These are phyloP conservation scores for Cyclocybe aegerita DNA, from an alignment of 768 basidiomycete species.

Conservation along the genomic window DNA sequence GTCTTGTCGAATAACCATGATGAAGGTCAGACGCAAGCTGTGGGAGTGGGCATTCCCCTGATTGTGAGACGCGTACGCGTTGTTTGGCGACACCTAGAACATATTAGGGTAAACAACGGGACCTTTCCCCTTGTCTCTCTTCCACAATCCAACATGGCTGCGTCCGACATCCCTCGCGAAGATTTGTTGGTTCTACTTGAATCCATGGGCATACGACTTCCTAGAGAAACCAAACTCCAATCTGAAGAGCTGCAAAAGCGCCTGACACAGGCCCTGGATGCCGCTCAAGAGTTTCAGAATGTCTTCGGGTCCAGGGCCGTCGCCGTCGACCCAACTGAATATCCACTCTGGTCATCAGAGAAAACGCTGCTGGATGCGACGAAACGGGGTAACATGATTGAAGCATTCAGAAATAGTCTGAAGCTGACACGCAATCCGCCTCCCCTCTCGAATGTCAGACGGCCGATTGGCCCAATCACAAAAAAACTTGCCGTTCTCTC, in stretches of 20 bases:
- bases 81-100: too few species aligned
- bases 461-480: slow-evolving; percentile 40
- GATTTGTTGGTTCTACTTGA: slow-evolving; percentile 24
- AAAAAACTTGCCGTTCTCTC: slow-evolving; percentile 32
- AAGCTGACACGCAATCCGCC: slow-evolving; percentile 8
- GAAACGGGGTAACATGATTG: slow-evolving; percentile 16
- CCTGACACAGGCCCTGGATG: slow-evolving; percentile 21
- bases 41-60: too few species aligned
- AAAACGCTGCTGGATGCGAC: slow-evolving; percentile 17
- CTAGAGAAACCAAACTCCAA: slow-evolving; percentile 26
- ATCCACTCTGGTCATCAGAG: slow-evolving; percentile 14
- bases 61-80: too few species aligned
- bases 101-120: too few species aligned
- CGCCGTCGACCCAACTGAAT: slow-evolving; percentile 7
- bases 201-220: slow-evolving; percentile 26
- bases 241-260: slow-evolving; percentile 21
- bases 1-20: too few species aligned
- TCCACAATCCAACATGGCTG: too few species aligned
- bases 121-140: too few species aligned
- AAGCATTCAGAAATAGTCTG: slow-evolving; percentile 12
- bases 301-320: slow-evolving; percentile 6
- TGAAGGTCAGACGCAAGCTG: too few species aligned
- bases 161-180: slow-evolving; percentile 15
- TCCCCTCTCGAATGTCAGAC: slow-evolving; percentile 30
- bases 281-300: slow-evolving; percentile 21